Evolutionary conservation across 1,284 basidiomycete genomes (phyloP).

Genomic region (Fomes fomentarius): DNA sequence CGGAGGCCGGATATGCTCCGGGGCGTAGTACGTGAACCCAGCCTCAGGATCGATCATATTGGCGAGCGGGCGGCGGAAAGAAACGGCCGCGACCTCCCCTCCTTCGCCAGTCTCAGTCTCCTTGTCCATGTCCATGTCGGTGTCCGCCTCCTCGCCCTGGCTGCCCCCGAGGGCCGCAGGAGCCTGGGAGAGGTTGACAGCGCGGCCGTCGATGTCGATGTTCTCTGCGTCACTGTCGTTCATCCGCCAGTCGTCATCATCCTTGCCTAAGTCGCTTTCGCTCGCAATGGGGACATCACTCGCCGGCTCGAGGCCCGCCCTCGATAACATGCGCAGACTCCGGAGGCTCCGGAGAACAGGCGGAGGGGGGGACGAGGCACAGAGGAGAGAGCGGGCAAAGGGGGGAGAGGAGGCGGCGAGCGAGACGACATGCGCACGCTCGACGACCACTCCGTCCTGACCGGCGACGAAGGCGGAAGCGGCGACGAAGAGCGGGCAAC

Average conservation of each 20-base stretch:
- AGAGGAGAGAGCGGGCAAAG: too few relatives aligned
- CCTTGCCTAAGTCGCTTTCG: neutral
- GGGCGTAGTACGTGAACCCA: neutral
- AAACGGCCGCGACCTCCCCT: too few relatives aligned
- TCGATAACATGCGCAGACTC: too few relatives aligned
- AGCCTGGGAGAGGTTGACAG: neutral
- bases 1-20: neutral
- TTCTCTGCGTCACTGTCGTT: neutral
- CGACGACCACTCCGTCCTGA: neutral
- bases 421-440: neutral
- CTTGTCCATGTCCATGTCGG: neutral
- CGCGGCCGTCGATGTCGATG: neutral
- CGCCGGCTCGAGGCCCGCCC: neutral
- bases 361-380: too few relatives aligned
- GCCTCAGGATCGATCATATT: too few relatives aligned
- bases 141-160: too few relatives aligned
- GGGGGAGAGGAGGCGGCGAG: neutral
- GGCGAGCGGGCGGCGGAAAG: too few relatives aligned
- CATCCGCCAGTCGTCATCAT: neutral
- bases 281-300: neutral
- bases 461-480: slow-evolving; percentile 10
- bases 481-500: too few relatives aligned
- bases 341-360: too few relatives aligned
- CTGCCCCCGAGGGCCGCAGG: too few relatives aligned
- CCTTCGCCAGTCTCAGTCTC: neutral